Evolutionary conservation across 2,329 filamentous ascomycete genomes (phyloP), one percentile per base, ranked within the genome.

Genomic region (Fusarium sp.): DNA sequence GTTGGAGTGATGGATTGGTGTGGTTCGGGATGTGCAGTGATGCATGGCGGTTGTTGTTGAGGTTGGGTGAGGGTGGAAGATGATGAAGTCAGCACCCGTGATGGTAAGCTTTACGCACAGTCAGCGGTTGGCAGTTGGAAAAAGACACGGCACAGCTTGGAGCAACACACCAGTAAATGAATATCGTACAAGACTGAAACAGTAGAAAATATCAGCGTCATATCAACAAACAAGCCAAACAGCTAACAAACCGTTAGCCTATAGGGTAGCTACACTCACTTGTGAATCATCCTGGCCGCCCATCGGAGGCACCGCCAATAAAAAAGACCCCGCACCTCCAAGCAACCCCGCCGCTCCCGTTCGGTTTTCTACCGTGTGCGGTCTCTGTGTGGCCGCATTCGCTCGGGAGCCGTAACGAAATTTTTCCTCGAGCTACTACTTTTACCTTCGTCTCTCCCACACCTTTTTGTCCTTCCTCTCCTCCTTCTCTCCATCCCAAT

Each of bases 311-410:
- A 23, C 69, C 57, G 34, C 64, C 58, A 77, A 71, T 74, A 70
- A 77, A 52, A 73, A 77, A 54, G 72, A 78, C 77, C 74, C 75
- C 77, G 77, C 75, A 75, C 72, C 70, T 74, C 70, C 74, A 67
- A 70, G 61, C 57, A 75, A 71, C 73, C 68, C 68, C 64, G 69
- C 70, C 69, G 66, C 61, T 30, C 59, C 34, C 20, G 39, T 34
- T 63, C 64, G 67, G 71, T 68, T 58, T 68, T 74, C 74, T 72
- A 39, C 72, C 72, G 72, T 66, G 67, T 45, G 37, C n/a, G 27
- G 48, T 52, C 48, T 52, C 48, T 52, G 48, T 41, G 45, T 41
- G 48, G 37, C 23, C 57, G 45, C 35, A 27, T 52, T 57, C 58
- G 43, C 35, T 69, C 71, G 71, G 73, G 74, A 76, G 68, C 74